Evolutionary conservation across 176 grass and related monocot species (phyloP).

Genomic region (Aegilops umbellulata): DNA sequence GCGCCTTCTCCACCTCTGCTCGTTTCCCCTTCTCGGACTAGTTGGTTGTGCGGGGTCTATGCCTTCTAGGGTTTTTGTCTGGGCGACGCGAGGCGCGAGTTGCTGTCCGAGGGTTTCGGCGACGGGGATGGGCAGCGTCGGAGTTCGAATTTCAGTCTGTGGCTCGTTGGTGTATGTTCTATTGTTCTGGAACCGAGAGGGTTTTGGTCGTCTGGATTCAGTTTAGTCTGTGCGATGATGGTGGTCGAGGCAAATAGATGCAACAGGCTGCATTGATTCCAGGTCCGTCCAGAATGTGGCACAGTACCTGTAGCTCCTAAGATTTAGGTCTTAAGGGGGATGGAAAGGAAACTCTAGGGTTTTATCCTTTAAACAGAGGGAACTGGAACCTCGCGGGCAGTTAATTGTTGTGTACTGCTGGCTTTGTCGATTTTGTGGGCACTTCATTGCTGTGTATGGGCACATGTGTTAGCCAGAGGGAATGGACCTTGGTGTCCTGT

Average conservation of each 20-base stretch:
- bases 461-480: neutral
- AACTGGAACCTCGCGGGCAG: neutral
- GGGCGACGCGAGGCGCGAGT: neutral
- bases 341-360: conserved; percentile 22
- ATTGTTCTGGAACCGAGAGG: conserved; percentile 6
- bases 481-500: neutral
- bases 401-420: neutral
- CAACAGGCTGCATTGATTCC: neutral
- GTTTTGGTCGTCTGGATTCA: conserved; percentile 3
- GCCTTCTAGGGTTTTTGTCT: conserved; percentile 35
- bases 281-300: neutral
- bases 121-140: neutral
- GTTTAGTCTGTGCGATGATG: neutral
- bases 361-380: neutral
- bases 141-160: neutral
- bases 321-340: conserved; percentile 1
- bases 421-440: neutral
- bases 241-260: neutral
- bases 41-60: neutral
- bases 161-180: neutral
- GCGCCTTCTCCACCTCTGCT: neutral
- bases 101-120: neutral
- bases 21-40: neutral
- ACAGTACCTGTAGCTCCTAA: conserved; percentile 9
- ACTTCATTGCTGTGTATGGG: neutral